These are phyloP conservation scores for Candida anutae DNA, from an alignment of 1,139 yeast species.

Conservation along the genomic window DNA sequence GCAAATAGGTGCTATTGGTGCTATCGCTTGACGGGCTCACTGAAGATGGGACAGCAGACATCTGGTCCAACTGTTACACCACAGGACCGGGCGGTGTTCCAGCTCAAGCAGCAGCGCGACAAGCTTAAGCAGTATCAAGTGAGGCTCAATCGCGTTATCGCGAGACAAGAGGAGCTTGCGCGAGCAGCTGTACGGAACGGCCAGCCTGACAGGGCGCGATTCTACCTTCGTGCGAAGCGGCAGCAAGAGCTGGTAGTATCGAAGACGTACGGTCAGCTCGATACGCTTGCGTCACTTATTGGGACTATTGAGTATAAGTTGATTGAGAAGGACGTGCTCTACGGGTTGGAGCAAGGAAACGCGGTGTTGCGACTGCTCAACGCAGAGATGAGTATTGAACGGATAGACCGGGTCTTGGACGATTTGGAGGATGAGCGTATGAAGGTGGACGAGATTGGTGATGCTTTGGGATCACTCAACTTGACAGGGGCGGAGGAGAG, in stretches of 20 bases:
- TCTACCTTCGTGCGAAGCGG: constrained; percentile 68
- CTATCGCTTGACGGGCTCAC: too few species aligned
- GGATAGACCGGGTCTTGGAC: constrained; percentile 78
- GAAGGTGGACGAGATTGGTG: constrained; percentile 63
- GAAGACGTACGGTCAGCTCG: constrained; percentile 71
- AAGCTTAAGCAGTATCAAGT: constrained; percentile 69
- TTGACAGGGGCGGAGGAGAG: constrained; percentile 51
- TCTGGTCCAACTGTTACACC: constrained; percentile 58
- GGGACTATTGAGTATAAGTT: constrained; percentile 80
- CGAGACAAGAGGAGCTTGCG: constrained; percentile 53
- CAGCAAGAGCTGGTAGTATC: constrained; percentile 66
- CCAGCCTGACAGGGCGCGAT: constrained; percentile 53
- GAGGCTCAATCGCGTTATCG: constrained; percentile 48
- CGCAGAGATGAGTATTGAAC: constrained; percentile 67
- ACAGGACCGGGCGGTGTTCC: constrained; percentile 80
- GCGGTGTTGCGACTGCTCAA: constrained; percentile 66
- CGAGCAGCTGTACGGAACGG: constrained; percentile 46
- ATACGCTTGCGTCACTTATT: constrained; percentile 65
- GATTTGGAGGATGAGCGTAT: constrained; percentile 75
- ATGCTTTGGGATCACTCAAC: constrained; percentile 34
- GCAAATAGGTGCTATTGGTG: too few species aligned
- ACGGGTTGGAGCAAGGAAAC: constrained; percentile 77
- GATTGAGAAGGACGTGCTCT: constrained; percentile 76
- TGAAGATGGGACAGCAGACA: constrained; percentile 36
- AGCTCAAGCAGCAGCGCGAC: constrained; percentile 83